Conservation (phyloP, 2,329 filamentous ascomycete species). For the Alternaria triticimaculans region DNA sequence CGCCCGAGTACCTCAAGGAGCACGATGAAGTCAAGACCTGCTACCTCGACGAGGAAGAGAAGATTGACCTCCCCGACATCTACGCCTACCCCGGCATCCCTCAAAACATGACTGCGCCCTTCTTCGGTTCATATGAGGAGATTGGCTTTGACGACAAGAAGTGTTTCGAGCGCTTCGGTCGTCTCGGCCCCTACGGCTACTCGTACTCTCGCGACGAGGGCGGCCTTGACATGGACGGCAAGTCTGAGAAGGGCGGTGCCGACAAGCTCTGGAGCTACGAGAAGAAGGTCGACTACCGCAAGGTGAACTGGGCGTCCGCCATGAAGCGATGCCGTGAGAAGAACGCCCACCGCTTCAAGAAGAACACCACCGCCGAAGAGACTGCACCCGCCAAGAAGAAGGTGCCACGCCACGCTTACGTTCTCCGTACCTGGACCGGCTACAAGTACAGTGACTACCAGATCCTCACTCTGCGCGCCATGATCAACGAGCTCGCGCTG, state of each 20-base stretch:
- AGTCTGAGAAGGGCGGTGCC: constrained; percentile 53
- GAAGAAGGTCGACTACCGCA: constrained; percentile 55
- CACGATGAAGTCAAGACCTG: constrained; percentile 65
- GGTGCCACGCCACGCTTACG: constrained; percentile 74
- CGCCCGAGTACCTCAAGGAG: constrained; percentile 53
- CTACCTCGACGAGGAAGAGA: constrained; percentile 67
- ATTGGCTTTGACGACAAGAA: constrained; percentile 56
- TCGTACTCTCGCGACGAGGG: constrained; percentile 55
- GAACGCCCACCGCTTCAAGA: constrained; percentile 56
- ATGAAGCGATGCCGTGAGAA: constrained; percentile 57
- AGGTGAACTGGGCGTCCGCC: constrained; percentile 57
- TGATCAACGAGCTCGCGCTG: constrained; percentile 82
- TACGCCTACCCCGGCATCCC: constrained; percentile 67
- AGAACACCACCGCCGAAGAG: constrained; percentile 42
- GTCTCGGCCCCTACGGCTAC: constrained; percentile 59
- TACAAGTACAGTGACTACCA: constrained; percentile 81
- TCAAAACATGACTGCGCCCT: constrained; percentile 56
- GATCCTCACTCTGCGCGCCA: constrained; percentile 78
- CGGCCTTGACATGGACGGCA: constrained; percentile 57
- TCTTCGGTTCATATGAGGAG: constrained; percentile 57
- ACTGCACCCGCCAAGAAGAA: constrained; percentile 48
- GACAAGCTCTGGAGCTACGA: constrained; percentile 59
- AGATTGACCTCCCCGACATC: constrained; percentile 64
- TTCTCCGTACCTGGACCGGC: constrained; percentile 84
- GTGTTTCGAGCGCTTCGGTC: constrained; percentile 60